A percentile compares a stretch with the other conserved stretches of the same genome.
Conservation (phyloP, 768 basidiomycete genomes). For the Psilocybe cubensis region DNA sequence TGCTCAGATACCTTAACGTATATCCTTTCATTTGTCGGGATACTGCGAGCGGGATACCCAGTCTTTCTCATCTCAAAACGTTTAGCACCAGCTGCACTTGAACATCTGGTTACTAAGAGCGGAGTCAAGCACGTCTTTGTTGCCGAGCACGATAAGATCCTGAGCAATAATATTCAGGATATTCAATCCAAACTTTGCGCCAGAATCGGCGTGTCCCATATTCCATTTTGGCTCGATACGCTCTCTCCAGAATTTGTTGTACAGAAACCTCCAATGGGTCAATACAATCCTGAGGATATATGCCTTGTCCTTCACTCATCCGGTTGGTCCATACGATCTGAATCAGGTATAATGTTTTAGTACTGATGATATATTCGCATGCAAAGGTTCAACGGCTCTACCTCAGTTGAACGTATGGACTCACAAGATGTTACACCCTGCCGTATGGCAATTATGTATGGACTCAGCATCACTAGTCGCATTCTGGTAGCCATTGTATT, state of each 20-base stretch:
- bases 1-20: neutral
- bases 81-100: neutral
- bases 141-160: neutral
- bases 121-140: neutral
- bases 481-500: neutral
- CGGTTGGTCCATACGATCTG: neutral
- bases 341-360: neutral
- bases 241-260: neutral
- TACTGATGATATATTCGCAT: neutral
- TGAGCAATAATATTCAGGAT: neutral
- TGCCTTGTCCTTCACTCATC: neutral
- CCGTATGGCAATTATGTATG: conserved; percentile 5
- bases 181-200: neutral
- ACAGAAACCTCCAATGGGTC: neutral
- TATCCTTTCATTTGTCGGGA: neutral
- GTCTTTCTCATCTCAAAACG: conserved; percentile 8
- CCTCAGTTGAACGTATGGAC: conserved; percentile 3
- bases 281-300: neutral
- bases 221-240: neutral
- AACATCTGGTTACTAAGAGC: neutral
- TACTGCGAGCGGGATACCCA: conserved; percentile 3
- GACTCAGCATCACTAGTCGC: neutral
- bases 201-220: neutral
- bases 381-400: conserved; percentile 2
- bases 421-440: conserved; percentile 1